Base-by-base conservation (phyloP, 2,329 filamentous ascomycete genomes). In the Esteya vermicola region DNA sequence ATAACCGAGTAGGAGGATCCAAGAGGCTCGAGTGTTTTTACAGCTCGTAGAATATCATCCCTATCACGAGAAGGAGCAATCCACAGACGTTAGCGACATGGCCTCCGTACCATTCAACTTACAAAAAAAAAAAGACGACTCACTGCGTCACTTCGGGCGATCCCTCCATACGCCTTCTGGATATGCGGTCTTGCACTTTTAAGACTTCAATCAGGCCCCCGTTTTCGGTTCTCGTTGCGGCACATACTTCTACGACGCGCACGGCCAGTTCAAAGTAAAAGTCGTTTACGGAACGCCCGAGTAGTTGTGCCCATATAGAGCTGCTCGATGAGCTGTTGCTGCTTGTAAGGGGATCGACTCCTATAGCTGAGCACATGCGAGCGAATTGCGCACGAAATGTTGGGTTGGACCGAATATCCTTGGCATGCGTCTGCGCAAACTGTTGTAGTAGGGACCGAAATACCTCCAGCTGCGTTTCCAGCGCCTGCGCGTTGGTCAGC, bases 201-300 rank as follows among this genome's bases (percentile, higher is more conserved):
- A 73, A 67, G 16, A 96, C 72, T 10, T 83, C 83, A 39, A 98
- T 85, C 52, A 98, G 65, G 0, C 91, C 91, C 7, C 91, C 91
- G 56, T 98, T 98, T 61, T 95, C 89, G 4, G 74, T 75, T 39
- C 91, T 70, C 33, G 86, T 95, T 39, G 80, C 76, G 6, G 85
- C 71, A 56, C 91, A 98, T 8, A 95, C 77, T 59, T 96, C 89
- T 6, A 98, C 91, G 1, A 96, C 83, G 37, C 85, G 73, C n/a
- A 96, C 89, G 2, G 86, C 91, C 34, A 98, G 75, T 64, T 93
- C 89, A 59, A 96, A 96, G 63, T 96, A 98, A 56, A 98, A 98
- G 59, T 98, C 91, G 56, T 95, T 93, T 50, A 98, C 88, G 51
- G 79, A 86, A 44, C 82, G 76, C 23, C 91, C 91, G 18, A 96